phyloP scores from a whole-genome alignment of 2,329 filamentous ascomycete genomes.

The Fusarium liriodendri region DNA sequence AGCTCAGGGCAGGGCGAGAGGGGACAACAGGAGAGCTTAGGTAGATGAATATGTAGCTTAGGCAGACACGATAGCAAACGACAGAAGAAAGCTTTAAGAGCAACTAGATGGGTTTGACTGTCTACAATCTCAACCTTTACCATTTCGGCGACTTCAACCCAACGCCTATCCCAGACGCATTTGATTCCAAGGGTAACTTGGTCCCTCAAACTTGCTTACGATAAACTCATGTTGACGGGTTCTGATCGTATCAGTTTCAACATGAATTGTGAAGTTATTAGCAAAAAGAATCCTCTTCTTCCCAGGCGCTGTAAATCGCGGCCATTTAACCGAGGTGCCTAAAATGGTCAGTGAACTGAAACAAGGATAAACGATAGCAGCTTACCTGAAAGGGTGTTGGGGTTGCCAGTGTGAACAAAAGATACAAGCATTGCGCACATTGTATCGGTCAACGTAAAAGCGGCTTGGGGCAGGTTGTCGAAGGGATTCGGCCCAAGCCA shows the following conservation, averaged over 20 bases:
- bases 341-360: neutral
- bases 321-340: neutral
- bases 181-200: neutral
- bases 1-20: too few species aligned
- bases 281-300: neutral
- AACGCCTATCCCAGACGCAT: neutral
- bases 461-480: neutral
- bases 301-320: neutral
- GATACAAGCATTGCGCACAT: neutral
- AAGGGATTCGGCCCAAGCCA: neutral
- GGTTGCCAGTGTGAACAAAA: neutral
- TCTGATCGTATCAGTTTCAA: neutral
- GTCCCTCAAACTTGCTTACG: neutral
- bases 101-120: neutral
- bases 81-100: too few species aligned
- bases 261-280: neutral
- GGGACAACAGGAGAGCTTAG: too few species aligned
- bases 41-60: too few species aligned
- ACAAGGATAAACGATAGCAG: neutral
- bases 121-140: neutral
- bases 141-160: neutral
- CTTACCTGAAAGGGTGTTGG: neutral
- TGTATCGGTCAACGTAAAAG: neutral
- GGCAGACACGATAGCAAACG: too few species aligned
- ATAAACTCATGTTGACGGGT: neutral